phyloP scores from a whole-genome alignment of 345 rosid species.

The Citrus australasica region DNA sequence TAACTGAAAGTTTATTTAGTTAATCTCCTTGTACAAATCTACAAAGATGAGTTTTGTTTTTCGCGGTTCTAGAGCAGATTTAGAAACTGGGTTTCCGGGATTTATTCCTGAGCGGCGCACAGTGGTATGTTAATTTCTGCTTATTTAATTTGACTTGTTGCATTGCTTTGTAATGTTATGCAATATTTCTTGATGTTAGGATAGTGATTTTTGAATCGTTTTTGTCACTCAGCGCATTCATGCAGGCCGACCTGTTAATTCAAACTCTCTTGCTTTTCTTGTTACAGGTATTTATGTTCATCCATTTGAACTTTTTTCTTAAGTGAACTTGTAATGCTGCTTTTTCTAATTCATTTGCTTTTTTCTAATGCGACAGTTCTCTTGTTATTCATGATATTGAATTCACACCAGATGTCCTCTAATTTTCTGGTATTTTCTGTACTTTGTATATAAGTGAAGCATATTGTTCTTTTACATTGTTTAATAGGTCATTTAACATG shows the following conservation, averaged over 20 bases:
- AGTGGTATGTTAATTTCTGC: constrained; percentile 44
- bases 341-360: constrained; percentile 10
- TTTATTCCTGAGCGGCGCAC: constrained; percentile 69
- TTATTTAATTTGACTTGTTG: background rate
- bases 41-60: constrained; percentile 77
- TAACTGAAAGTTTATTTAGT: background rate
- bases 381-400: constrained; percentile 88
- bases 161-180: background rate
- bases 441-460: background rate
- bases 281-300: constrained; percentile 59
- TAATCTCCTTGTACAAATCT: background rate
- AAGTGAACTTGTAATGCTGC: background rate
- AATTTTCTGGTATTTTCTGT: constrained; percentile 73
- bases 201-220: background rate
- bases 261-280: constrained; percentile 88
- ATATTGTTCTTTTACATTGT: background rate
- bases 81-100: constrained; percentile 70
- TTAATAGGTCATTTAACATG: background rate
- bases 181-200: background rate
- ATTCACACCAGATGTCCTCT: constrained; percentile 90
- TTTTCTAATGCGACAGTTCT: constrained; percentile 53
- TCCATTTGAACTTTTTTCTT: background rate
- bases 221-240: constrained; percentile 62
- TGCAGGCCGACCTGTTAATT: constrained; percentile 75
- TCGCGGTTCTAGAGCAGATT: constrained; percentile 78